Conservation (phyloP, 2,329 filamentous ascomycete genomes). For the Fusarium cicatricum region DNA sequence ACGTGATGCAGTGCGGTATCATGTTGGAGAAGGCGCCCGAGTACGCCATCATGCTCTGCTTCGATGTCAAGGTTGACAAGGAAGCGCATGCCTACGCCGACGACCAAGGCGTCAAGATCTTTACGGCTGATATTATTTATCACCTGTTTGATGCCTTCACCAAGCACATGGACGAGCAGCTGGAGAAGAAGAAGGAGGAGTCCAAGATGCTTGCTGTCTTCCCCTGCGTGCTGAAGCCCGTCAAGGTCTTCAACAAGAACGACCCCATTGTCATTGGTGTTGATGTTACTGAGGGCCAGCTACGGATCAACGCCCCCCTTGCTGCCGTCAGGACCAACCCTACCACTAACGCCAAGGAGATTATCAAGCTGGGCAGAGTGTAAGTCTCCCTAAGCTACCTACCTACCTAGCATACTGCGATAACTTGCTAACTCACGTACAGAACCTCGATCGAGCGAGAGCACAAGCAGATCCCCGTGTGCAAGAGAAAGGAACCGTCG, state of each 20-base stretch:
- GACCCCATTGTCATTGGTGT: constrained; percentile 94
- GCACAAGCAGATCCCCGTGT: constrained; percentile 91
- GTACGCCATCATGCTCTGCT: constrained; percentile 98
- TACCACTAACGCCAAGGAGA: constrained; percentile 81
- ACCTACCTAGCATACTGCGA: constrained; percentile 12
- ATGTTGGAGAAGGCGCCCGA: constrained; percentile 98
- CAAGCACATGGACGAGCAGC: constrained; percentile 87
- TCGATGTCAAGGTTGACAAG: constrained; percentile 99
- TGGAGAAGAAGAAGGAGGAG: constrained; percentile 94
- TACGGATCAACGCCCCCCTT: constrained; percentile 89
- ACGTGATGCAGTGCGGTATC: constrained; percentile 92
- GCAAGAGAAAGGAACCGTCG: constrained; percentile 96
- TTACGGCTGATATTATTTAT: constrained; percentile 99
- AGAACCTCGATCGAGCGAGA: constrained; percentile 98
- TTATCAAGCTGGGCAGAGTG: constrained; percentile 90
- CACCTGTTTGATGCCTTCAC: constrained; percentile 98
- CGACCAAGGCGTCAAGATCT: constrained; percentile 95
- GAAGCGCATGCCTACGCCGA: constrained; percentile 92
- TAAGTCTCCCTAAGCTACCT: constrained; percentile 59
- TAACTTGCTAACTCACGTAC: constrained; percentile 44
- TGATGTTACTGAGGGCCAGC: constrained; percentile 89
- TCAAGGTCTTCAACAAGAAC: constrained; percentile 99
- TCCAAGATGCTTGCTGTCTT: constrained; percentile 96
- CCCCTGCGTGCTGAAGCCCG: constrained; percentile 88
- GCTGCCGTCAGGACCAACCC: constrained; percentile 85